phyloP scores from a whole-genome alignment of 2,329 filamentous ascomycete genomes.

The Pseudocercospora vitis region DNA sequence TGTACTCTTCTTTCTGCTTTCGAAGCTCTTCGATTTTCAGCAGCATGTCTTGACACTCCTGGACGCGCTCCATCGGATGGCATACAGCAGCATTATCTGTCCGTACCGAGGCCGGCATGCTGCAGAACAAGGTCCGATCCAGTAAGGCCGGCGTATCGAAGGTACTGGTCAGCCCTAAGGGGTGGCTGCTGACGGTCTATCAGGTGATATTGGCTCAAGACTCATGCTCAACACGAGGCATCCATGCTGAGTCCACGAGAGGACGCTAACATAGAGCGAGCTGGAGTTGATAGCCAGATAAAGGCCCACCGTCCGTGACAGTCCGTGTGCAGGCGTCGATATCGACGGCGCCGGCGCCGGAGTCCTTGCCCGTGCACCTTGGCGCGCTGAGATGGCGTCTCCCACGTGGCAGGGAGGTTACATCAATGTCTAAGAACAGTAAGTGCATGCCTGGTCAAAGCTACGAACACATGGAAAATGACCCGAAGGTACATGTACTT shows the following conservation, averaged over 20 bases:
- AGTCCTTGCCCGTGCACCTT: background rate
- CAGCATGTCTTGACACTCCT: background rate
- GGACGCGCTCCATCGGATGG: background rate
- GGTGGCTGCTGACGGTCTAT: background rate
- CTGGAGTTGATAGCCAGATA: constrained; percentile 2
- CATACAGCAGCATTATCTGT: background rate
- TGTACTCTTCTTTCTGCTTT: constrained; percentile 1
- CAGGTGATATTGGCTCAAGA: background rate
- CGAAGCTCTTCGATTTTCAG: background rate
- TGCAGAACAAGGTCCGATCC: background rate
- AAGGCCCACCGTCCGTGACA: background rate
- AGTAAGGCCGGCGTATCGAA: background rate
- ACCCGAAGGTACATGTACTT: background rate
- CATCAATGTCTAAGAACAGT: background rate
- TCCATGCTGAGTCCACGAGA: constrained; percentile 4
- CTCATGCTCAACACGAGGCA: constrained; percentile 1
- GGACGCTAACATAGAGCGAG: background rate
- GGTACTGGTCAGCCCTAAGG: background rate
- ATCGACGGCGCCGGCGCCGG: background rate
- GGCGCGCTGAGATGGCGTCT: background rate
- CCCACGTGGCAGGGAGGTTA: background rate
- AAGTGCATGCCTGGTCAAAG: background rate
- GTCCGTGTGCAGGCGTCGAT: constrained; percentile 1
- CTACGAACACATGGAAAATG: background rate
- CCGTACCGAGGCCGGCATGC: background rate